phyloP scores from a whole-genome alignment of 768 basidiomycete genomes.

The Mycena latifolia region DNA sequence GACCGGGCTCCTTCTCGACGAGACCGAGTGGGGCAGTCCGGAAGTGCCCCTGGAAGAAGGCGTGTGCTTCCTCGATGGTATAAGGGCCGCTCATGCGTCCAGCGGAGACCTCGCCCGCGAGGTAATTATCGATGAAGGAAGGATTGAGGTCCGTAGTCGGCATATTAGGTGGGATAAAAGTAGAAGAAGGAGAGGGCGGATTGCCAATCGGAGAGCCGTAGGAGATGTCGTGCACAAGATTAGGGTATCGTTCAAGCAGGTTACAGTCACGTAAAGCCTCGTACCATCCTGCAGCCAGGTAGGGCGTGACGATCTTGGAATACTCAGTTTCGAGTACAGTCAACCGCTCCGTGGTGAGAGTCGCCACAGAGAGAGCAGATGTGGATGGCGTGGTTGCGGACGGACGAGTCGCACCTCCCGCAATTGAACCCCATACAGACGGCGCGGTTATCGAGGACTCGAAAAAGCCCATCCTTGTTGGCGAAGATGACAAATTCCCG shows the following conservation, averaged over 20 bases:
- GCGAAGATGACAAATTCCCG: constrained; percentile 20
- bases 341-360: constrained; percentile 15
- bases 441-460: constrained; percentile 1
- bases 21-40: constrained; percentile 26
- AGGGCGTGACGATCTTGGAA: constrained; percentile 17
- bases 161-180: constrained; percentile 28
- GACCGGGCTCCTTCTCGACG: constrained; percentile 23
- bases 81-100: constrained; percentile 24
- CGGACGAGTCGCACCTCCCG: neutral
- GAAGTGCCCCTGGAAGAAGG: constrained; percentile 24
- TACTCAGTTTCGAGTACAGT: constrained; percentile 29
- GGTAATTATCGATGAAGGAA: too few species aligned
- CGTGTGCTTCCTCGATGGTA: constrained; percentile 11
- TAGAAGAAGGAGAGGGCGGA: constrained; percentile 19
- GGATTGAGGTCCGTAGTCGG: too few species aligned
- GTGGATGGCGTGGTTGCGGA: constrained; percentile 15
- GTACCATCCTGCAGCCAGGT: constrained; percentile 16
- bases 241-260: constrained; percentile 25
- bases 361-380: constrained; percentile 23
- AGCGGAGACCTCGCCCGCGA: constrained; percentile 18
- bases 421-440: constrained; percentile 15
- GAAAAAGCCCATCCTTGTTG: constrained; percentile 14
- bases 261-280: constrained; percentile 23
- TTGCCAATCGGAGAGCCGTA: constrained; percentile 29
- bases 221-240: constrained; percentile 26